Evolutionary conservation across 2,329 filamentous ascomycete genomes (phyloP).

Genomic region (Ophiostoma ips): DNA sequence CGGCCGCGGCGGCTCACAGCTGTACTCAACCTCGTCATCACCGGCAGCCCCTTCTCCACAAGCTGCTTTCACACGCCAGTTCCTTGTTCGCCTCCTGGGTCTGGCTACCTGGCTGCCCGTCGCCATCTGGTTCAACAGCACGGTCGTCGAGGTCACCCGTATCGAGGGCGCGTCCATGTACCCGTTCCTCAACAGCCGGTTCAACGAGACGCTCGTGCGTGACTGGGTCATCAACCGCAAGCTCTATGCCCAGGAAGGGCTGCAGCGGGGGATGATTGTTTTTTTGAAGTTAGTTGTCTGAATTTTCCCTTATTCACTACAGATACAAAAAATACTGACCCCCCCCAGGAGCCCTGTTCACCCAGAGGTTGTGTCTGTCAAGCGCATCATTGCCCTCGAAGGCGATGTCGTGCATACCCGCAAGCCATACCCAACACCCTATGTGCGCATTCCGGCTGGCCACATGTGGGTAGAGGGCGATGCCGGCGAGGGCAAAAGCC

Average conservation of each 20-base stretch:
- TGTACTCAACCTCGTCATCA: background rate
- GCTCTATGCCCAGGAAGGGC: conserved; percentile 39
- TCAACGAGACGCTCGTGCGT: conserved; percentile 36
- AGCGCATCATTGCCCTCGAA: conserved; percentile 68
- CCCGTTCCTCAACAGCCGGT: conserved; percentile 58
- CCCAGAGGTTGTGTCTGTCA: conserved; percentile 58
- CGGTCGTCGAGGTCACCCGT: conserved; percentile 43
- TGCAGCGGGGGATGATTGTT: conserved; percentile 62
- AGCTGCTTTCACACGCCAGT: conserved; percentile 21
- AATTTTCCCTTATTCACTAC: background rate
- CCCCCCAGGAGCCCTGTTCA: conserved; percentile 50
- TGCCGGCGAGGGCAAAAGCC: conserved; percentile 51
- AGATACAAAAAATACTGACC: background rate
- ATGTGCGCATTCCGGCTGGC: conserved; percentile 57
- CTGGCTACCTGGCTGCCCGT: conserved; percentile 49
- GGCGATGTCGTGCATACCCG: conserved; percentile 63
- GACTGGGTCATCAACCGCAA: conserved; percentile 48
- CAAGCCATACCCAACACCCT: conserved; percentile 40
- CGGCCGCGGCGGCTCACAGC: background rate
- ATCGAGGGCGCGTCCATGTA: conserved; percentile 60
- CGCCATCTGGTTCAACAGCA: conserved; percentile 45
- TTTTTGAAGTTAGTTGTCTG: conserved; percentile 43
- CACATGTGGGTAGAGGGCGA: conserved; percentile 97
- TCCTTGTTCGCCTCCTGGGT: conserved; percentile 33
- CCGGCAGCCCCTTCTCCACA: background rate